Conservation (phyloP, 345 rosid species). For the Salix caprea region DNA sequence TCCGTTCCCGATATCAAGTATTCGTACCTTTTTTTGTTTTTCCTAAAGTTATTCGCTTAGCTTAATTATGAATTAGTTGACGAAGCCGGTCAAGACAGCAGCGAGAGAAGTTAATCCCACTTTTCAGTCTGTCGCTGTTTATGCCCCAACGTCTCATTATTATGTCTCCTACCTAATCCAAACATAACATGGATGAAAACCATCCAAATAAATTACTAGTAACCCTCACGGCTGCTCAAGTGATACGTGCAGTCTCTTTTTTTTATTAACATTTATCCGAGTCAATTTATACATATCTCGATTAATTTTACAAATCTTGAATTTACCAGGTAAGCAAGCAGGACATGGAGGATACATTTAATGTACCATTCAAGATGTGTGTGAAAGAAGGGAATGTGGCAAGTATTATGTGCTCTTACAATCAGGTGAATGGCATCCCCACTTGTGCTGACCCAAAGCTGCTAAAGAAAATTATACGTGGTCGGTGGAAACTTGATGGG, state of each 20-base stretch:
- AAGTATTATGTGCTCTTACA: conserved; percentile 36
- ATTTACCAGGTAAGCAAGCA: conserved; percentile 29
- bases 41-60: background rate
- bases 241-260: background rate
- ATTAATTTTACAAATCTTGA: no score
- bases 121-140: background rate
- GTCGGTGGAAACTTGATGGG: conserved; percentile 30
- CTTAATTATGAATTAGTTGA: background rate
- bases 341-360: conserved; percentile 29
- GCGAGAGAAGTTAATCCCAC: background rate
- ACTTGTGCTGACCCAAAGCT: conserved; percentile 34
- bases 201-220: background rate
- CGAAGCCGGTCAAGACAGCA: no score
- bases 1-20: background rate
- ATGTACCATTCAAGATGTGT: conserved; percentile 30
- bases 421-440: conserved; percentile 34
- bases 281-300: no score
- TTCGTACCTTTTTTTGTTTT: background rate
- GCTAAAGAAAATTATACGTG: conserved; percentile 19
- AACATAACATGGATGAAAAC: background rate
- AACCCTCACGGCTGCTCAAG: background rate
- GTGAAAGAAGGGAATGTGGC: conserved; percentile 30
- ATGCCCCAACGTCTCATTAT: background rate
- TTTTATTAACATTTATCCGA: no score
- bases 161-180: background rate